A percentile compares a stretch with the other conserved stretches of the same genome.
phyloP scores from a whole-genome alignment of 129 eudicot genomes.

The Helichrysum umbraculigerum region DNA sequence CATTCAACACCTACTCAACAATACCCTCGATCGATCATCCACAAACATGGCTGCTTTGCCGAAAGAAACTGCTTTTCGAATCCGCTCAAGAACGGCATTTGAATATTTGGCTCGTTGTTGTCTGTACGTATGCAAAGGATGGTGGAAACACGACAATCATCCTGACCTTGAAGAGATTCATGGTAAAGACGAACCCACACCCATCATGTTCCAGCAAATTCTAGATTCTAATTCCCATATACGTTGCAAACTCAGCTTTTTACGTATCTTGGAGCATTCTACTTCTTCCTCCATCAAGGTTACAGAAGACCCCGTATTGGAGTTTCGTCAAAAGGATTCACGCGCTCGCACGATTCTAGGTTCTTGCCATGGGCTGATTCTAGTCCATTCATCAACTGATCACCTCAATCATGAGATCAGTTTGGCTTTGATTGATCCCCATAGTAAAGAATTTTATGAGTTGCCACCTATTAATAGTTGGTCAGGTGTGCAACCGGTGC shows the following conservation, averaged over 20 bases:
- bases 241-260: neutral
- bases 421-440: constrained; percentile 8
- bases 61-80: neutral
- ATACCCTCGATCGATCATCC: too few species aligned
- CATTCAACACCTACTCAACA: too few species aligned
- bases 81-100: neutral
- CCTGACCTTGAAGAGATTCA: constrained; percentile 6
- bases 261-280: neutral
- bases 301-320: neutral
- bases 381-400: neutral
- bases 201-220: neutral
- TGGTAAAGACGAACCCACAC: neutral
- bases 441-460: neutral
- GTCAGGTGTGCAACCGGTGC: too few species aligned
- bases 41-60: neutral
- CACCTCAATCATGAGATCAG: neutral
- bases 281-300: neutral
- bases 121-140: neutral
- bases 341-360: neutral
- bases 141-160: neutral
- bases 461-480: constrained; percentile 19
- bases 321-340: neutral
- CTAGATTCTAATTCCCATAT: too few species aligned
- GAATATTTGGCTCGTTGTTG: neutral
- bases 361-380: constrained; percentile 18